Evolutionary conservation across 1,284 basidiomycete genomes (phyloP), one percentile per base, ranked within the genome.

Genomic region (Singerocomus inundabilis): DNA sequence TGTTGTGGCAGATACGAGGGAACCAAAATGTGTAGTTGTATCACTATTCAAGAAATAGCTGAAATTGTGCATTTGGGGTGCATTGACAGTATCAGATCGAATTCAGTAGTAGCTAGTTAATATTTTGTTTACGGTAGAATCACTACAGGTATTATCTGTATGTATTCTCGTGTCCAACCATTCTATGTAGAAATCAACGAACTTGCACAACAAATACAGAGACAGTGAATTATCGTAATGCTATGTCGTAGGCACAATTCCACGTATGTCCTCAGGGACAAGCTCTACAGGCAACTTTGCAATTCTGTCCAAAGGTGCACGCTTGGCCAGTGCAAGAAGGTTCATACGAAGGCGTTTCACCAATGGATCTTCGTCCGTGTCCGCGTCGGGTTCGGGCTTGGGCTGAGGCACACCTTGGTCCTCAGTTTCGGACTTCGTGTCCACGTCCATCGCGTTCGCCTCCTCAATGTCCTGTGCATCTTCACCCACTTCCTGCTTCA

Each of bases 291-390:
- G 85, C 35, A 88, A 64, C 34, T 73, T 73, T 16, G 82, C 82
- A 49, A 89, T 84, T 53, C 77, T 81, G 59, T 87, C 83, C 52
- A 88, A 64, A 5, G 87, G 87, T 10, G 85, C 85, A 7, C 86
- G 76, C 63, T 88, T 88, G 46, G 84, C 82, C 25, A 89, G 72
- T 4, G 85, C 85, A 26, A 89, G 73, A 30, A 88, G 69, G 61
- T 86, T 88, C 57, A 88, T 70, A 30, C 86, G 75, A 34, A 88
- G 69, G 48, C 80, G 76, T 53, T 75, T 75, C 58, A 82, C 46
- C 18, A 70, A 57, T 2, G 76, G 69, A 49, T 82, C 79, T 63
- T 87, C 84, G 48, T 49, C 41, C 28, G 6, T 2, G 6, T 41
- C 35, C 1, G 7, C 16, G 6, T 50, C 46, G 4, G 36, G 2